Base-by-base conservation (phyloP, 495 filamentous ascomycete species). In the Trichoderma virens region DNA sequence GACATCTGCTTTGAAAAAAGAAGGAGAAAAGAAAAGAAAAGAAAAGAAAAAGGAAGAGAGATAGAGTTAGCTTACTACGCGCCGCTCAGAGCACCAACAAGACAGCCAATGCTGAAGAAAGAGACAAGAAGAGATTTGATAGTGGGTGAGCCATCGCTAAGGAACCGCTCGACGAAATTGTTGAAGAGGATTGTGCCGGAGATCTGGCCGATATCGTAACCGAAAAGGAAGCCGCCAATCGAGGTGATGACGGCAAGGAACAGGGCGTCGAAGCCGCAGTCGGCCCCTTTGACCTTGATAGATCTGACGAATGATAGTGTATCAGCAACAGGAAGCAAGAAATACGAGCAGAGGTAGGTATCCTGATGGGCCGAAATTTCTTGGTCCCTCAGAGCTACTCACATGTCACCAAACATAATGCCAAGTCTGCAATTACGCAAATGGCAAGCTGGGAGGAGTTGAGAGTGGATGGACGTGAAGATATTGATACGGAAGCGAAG, bases 161-260 rank as follows among this genome's bases (percentile, higher is more conserved):
- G 78, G 61, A 83, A 83, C 16, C 76, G 71, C 16, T 74, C 59
- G 41, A 76, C 68, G 69, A 82, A 83, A 65, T 83, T 75, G 2
- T 70, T 39, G 82, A 90, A 89, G 56, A 82, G 80, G 23, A 87
- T 79, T 71, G 90, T 88, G 66, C 80, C 81, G 38, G 79, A 82
- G 68, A 83, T 81, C 70, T 83, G 81, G 61, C 81, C 80, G 66
- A 87, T 90, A 35, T 89, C 86, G 65, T 89, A 89, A 68, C 86
- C 86, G 66, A 90, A 91, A 65, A 91, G 86, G 72, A 91, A 87
- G 66, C 88, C 88, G 70, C 88, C 88, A 79, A 91, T 87, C 9
- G 88, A 77, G 25, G 77, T 79, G 35, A 75, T 64, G 34, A 66
- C 67, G 23, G 74, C 71, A 67, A 78, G 73, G 45, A 78, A 35